Evolutionary conservation across 2,329 filamentous ascomycete genomes (phyloP).

Genomic region (Alternaria brassicae): DNA sequence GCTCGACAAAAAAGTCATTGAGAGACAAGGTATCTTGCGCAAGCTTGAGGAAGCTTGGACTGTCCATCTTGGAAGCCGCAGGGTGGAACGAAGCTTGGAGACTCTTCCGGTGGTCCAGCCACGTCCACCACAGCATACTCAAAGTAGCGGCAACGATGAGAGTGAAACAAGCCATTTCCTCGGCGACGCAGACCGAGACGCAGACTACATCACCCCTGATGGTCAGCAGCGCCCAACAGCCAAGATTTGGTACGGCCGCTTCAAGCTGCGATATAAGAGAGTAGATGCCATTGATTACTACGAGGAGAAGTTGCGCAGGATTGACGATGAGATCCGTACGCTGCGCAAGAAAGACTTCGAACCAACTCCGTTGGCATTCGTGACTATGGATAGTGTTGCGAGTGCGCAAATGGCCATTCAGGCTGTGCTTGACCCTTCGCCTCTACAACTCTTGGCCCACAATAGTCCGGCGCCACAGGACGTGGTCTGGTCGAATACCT

Average conservation of each 20-base stretch:
- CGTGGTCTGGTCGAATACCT: conserved; percentile 95
- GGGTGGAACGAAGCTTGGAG: conserved; percentile 57
- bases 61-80: conserved; percentile 69
- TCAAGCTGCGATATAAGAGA: conserved; percentile 73
- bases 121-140: conserved; percentile 43
- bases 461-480: conserved; percentile 87
- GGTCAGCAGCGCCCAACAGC: conserved; percentile 67
- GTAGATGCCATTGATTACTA: conserved; percentile 96
- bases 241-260: conserved; percentile 78
- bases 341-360: conserved; percentile 78
- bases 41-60: conserved; percentile 86
- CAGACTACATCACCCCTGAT: conserved; percentile 55
- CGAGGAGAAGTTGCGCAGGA: conserved; percentile 78
- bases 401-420: conserved; percentile 95
- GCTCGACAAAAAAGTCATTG: conserved; percentile 75
- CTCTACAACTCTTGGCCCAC: conserved; percentile 83
- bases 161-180: conserved; percentile 69
- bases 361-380: conserved; percentile 85
- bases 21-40: conserved; percentile 70
- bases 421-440: conserved; percentile 88
- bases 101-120: conserved; percentile 61
- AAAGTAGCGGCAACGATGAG: conserved; percentile 46
- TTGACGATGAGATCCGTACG: conserved; percentile 76
- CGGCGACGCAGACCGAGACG: conserved; percentile 51
- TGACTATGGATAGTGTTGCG: conserved; percentile 96